A percentile compares a stretch with the other conserved stretches of the same genome.
These are phyloP conservation scores for Fusarium cyanostomum DNA, from an alignment of 2,329 filamentous ascomycete genomes.

Conservation along the genomic window DNA sequence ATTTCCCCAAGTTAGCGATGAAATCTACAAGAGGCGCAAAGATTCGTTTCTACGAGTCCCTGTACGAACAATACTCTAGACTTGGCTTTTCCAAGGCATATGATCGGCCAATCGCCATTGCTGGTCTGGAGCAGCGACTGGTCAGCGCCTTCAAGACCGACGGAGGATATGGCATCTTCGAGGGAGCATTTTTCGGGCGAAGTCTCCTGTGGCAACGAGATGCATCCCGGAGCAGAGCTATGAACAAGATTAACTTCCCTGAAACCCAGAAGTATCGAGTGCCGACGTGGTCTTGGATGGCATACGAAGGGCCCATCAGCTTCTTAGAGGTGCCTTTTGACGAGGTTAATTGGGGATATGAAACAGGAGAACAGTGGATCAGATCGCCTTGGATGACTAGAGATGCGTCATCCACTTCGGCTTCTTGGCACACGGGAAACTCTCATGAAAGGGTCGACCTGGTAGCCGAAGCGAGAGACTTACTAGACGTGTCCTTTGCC, in stretches of 20 bases:
- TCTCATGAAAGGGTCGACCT: conserved; percentile 1
- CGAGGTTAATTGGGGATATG: conserved; percentile 13
- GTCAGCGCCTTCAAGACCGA: conserved; percentile 15
- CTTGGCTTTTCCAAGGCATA: conserved; percentile 17
- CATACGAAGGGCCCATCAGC: conserved; percentile 44
- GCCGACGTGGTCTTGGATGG: conserved; percentile 51
- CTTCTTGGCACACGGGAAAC: conserved; percentile 16
- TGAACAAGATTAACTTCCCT: conserved; percentile 12
- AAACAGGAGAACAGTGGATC: not conserved
- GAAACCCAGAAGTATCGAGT: conserved; percentile 9
- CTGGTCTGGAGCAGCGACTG: conserved; percentile 25
- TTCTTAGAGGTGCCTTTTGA: conserved; percentile 41
- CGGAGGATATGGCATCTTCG: conserved; percentile 35
- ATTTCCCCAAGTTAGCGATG: conserved; percentile 21
- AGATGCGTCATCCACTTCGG: not conserved
- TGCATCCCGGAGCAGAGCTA: not conserved
- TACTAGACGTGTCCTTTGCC: not conserved
- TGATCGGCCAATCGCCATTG: conserved; percentile 34
- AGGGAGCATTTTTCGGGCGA: conserved; percentile 12
- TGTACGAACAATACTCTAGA: conserved; percentile 30
- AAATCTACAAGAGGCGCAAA: conserved; percentile 15
- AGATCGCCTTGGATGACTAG: conserved; percentile 13
- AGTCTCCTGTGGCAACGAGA: conserved; percentile 32
- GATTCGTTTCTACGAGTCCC: conserved; percentile 25
- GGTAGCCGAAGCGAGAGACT: conserved; percentile 4